These are phyloP conservation scores for Phaeomoniella chlamydospora DNA, from an alignment of 2,329 filamentous ascomycete genomes.

Conservation along the genomic window DNA sequence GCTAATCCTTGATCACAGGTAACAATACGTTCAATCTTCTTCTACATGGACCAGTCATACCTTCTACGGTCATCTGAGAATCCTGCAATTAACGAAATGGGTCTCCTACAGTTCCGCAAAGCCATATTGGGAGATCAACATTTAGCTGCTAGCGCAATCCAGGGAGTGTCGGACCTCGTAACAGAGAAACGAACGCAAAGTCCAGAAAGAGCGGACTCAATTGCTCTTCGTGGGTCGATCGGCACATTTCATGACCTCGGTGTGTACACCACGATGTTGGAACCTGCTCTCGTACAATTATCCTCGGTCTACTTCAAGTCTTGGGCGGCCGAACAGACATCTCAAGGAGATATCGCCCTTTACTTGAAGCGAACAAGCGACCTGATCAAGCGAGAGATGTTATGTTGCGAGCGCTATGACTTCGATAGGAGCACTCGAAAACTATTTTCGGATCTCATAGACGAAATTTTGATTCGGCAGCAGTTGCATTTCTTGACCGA, in stretches of 20 bases:
- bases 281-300: slow-evolving; percentile 54
- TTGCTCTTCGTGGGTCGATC: slow-evolving; percentile 59
- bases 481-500: slow-evolving; percentile 55
- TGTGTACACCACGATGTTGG: slow-evolving; percentile 67
- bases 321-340: slow-evolving; percentile 55
- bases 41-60: slow-evolving; percentile 84
- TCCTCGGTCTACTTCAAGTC: slow-evolving; percentile 55
- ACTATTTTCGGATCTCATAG: slow-evolving; percentile 57
- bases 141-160: slow-evolving; percentile 40
- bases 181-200: slow-evolving; percentile 51
- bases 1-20: slow-evolving; percentile 30
- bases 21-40: slow-evolving; percentile 76
- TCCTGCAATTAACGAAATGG: slow-evolving; percentile 66
- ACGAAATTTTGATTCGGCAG: slow-evolving; percentile 55
- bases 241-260: slow-evolving; percentile 74
- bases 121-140: slow-evolving; percentile 38
- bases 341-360: slow-evolving; percentile 47
- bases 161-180: slow-evolving; percentile 65
- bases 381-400: slow-evolving; percentile 58
- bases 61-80: slow-evolving; percentile 58
- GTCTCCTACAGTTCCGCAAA: slow-evolving; percentile 58
- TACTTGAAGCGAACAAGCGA: slow-evolving; percentile 60
- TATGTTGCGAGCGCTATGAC: slow-evolving; percentile 65
- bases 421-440: slow-evolving; percentile 73
- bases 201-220: slow-evolving; percentile 48